These are phyloP conservation scores for Vitis hybrid DNA, from an alignment of 177 flowering plant species.

Conservation along the genomic window DNA sequence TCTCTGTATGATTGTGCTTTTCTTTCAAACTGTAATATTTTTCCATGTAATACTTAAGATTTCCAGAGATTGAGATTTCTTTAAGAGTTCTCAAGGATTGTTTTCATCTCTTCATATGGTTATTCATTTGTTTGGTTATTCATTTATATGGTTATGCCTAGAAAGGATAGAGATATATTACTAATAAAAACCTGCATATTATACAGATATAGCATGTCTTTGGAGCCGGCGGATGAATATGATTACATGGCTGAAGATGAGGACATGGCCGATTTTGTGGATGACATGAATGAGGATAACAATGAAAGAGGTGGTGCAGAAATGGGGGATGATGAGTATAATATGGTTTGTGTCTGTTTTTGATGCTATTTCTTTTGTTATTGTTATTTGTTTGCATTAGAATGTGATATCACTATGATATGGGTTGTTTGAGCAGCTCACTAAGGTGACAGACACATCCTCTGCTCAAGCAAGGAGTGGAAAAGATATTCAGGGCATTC, in stretches of 20 bases:
- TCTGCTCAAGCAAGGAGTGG: conserved; percentile 50
- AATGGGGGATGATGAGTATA: conserved; percentile 34
- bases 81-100: too few species aligned
- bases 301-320: conserved; percentile 26
- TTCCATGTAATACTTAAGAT: too few species aligned
- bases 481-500: conserved; percentile 58
- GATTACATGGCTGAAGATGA: conserved; percentile 31
- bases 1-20: too few species aligned
- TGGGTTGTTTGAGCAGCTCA: conserved; percentile 29
- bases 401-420: neutral
- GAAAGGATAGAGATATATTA: neutral
- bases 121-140: neutral
- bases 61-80: too few species aligned
- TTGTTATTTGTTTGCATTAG: neutral
- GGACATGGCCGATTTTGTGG: conserved; percentile 26
- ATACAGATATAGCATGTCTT: conserved; percentile 20
- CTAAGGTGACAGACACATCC: conserved; percentile 52
- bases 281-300: conserved; percentile 31
- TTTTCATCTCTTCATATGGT: too few species aligned
- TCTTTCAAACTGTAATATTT: too few species aligned
- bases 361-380: neutral
- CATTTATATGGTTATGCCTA: neutral
- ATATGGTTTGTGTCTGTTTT: conserved; percentile 27
- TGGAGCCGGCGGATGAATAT: conserved; percentile 14
- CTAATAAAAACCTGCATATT: too few species aligned